These are phyloP conservation scores for Ceratocystis alfenasii DNA, from an alignment of 2,329 filamentous ascomycete genomes.

Conservation along the genomic window DNA sequence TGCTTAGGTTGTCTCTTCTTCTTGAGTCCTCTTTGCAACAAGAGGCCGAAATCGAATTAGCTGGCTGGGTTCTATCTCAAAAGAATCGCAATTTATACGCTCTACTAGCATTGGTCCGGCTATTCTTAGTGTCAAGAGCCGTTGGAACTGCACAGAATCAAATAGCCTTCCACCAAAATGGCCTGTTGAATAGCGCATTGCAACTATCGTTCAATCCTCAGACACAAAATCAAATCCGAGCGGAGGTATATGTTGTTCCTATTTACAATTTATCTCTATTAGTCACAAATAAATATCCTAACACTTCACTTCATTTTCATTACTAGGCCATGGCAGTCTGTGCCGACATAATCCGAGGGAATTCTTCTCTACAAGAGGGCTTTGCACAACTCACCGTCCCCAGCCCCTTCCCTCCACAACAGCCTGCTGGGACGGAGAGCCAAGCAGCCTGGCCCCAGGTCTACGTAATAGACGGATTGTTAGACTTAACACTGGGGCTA, in stretches of 20 bases:
- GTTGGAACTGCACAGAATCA: constrained; percentile 74
- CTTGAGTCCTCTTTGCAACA: constrained; percentile 46
- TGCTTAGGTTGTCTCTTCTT: constrained; percentile 58
- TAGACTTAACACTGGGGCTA: constrained; percentile 67
- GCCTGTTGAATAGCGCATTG: constrained; percentile 65
- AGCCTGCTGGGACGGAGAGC: constrained; percentile 29
- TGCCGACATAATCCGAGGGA: constrained; percentile 77
- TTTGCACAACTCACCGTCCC: constrained; percentile 80
- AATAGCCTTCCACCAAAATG: constrained; percentile 70
- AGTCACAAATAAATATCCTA: neutral
- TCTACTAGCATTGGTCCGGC: constrained; percentile 68
- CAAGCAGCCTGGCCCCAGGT: constrained; percentile 39
- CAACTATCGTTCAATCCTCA: constrained; percentile 67
- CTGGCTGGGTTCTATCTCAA: constrained; percentile 63
- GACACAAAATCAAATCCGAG: constrained; percentile 64
- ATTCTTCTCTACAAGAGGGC: constrained; percentile 66
- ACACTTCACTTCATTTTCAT: constrained; percentile 4
- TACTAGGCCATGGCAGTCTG: constrained; percentile 65
- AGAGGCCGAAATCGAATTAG: constrained; percentile 43
- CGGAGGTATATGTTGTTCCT: constrained; percentile 49
- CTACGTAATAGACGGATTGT: constrained; percentile 85
- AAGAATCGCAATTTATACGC: constrained; percentile 87
- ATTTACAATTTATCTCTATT: neutral
- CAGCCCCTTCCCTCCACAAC: constrained; percentile 25
- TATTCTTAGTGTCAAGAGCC: constrained; percentile 76